Percentiles rank a stretch among this genome's conserved stretches.
Evolutionary conservation across 1,284 basidiomycete species (phyloP).

Genomic region (Rhizoctonia solani): DNA sequence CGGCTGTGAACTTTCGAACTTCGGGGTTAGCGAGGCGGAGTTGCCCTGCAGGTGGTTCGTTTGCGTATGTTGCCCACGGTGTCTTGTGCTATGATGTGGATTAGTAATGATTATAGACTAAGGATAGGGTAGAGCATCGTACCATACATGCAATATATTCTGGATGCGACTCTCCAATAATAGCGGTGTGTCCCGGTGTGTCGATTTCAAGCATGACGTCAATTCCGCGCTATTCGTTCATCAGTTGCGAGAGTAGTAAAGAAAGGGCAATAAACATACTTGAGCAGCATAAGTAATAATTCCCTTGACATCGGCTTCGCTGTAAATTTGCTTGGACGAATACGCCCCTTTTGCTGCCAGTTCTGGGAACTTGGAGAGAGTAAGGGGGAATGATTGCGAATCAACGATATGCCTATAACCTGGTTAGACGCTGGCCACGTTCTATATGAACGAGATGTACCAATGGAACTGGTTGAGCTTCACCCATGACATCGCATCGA

Average conservation of each 20-base stretch:
- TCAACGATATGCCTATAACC: conserved; percentile 80
- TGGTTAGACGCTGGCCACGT: conserved; percentile 56
- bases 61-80: conserved; percentile 29
- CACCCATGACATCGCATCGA: conserved; percentile 85
- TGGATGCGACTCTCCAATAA: conserved; percentile 66
- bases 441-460: background rate
- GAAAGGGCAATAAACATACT: conserved; percentile 49
- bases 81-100: conserved; percentile 6
- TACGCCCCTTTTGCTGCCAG: conserved; percentile 74
- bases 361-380: conserved; percentile 63
- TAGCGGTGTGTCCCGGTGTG: conserved; percentile 76
- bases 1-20: conserved; percentile 53
- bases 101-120: background rate
- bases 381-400: conserved; percentile 66
- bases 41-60: conserved; percentile 81
- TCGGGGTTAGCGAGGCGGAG: conserved; percentile 63
- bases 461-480: conserved; percentile 57
- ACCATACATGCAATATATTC: conserved; percentile 75
- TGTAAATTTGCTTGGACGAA: conserved; percentile 60
- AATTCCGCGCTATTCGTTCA: conserved; percentile 64
- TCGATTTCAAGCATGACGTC: conserved; percentile 78
- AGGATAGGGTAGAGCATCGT: conserved; percentile 53
- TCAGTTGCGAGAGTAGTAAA: background rate
- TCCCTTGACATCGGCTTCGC: conserved; percentile 59
- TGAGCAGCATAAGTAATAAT: conserved; percentile 73